Percentiles rank a stretch among this genome's conserved stretches.
Conservation (phyloP, 2,329 filamentous ascomycete genomes). For the Escovopsis sp. region DNA sequence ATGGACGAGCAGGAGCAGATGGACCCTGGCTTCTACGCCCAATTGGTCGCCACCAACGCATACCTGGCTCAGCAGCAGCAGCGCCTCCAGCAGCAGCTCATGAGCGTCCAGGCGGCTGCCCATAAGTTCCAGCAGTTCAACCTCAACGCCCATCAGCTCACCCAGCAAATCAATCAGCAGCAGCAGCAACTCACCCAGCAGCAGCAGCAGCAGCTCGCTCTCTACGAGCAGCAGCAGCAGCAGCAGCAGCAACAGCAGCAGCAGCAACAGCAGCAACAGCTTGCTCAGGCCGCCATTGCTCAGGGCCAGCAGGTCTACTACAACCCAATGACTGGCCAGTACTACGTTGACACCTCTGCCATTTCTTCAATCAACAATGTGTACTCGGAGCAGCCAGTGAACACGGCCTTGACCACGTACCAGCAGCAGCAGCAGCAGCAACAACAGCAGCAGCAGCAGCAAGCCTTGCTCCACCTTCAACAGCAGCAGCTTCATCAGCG, state of each 20-base stretch:
- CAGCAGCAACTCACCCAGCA: constrained; percentile 29
- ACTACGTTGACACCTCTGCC: constrained; percentile 57
- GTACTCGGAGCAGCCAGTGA: constrained; percentile 30
- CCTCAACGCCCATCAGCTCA: constrained; percentile 38
- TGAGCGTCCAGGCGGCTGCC: constrained; percentile 67
- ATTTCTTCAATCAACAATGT: constrained; percentile 28
- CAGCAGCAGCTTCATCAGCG: constrained; percentile 29
- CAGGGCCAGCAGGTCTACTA: constrained; percentile 70
- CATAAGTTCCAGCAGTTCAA: constrained; percentile 71
- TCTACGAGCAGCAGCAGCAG: constrained; percentile 22
- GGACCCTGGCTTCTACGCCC: constrained; percentile 75
- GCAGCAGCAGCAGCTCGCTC: constrained; percentile 25
- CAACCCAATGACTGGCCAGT: constrained; percentile 77
- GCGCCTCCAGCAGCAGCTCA: constrained; percentile 83
- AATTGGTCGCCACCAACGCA: constrained; percentile 79
- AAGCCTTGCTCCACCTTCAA: constrained; percentile 26
- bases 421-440: constrained; percentile 28
- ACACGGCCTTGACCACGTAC: constrained; percentile 17
- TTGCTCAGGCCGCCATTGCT: constrained; percentile 22
- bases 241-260: constrained; percentile 29
- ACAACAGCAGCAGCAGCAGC: constrained; percentile 30
- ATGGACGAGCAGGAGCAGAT: constrained; percentile 60
- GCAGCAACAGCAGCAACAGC: constrained; percentile 27
- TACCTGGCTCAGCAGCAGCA: constrained; percentile 92
- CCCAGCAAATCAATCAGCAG: constrained; percentile 33